Percentiles rank a stretch among this genome's conserved stretches.
Conservation (phyloP, 495 filamentous ascomycete genomes). For the Pyronema domesticum region DNA sequence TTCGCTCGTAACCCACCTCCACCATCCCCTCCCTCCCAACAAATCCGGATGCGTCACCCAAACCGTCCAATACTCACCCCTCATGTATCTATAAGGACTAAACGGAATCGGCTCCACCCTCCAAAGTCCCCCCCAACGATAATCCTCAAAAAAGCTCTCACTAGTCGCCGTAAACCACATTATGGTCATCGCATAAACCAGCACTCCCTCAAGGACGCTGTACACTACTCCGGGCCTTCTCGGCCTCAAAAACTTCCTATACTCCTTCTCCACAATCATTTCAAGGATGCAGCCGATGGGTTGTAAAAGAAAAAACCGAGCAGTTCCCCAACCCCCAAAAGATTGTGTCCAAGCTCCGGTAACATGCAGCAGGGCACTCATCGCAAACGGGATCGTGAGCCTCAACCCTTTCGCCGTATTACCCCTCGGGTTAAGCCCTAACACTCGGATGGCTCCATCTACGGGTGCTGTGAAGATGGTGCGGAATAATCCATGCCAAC, state of each 20-base stretch:
- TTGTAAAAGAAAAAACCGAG: slow-evolving; percentile 14
- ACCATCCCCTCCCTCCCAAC: slow-evolving; percentile 5
- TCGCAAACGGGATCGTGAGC: slow-evolving; percentile 7
- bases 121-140: slow-evolving; percentile 16
- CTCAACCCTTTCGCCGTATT: neutral
- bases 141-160: slow-evolving; percentile 12
- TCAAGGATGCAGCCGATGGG: slow-evolving; percentile 11
- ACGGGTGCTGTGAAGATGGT: slow-evolving; percentile 7
- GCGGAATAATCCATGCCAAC: slow-evolving; percentile 14
- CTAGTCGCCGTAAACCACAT: slow-evolving; percentile 9
- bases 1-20: slow-evolving; percentile 9
- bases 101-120: slow-evolving; percentile 11
- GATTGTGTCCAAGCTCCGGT: slow-evolving; percentile 9
- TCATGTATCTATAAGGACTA: neutral
- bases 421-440: slow-evolving; percentile 1
- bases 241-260: neutral
- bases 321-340: slow-evolving; percentile 8
- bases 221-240: neutral
- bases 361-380: slow-evolving; percentile 11
- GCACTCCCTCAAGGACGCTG: neutral
- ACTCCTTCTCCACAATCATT: neutral
- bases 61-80: slow-evolving; percentile 7
- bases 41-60: neutral
- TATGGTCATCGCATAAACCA: slow-evolving; percentile 9
- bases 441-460: neutral